These are phyloP conservation scores for Phascolomyces articulosus DNA, from an alignment of 371 early-diverging fungal genomes.

Conservation along the genomic window DNA sequence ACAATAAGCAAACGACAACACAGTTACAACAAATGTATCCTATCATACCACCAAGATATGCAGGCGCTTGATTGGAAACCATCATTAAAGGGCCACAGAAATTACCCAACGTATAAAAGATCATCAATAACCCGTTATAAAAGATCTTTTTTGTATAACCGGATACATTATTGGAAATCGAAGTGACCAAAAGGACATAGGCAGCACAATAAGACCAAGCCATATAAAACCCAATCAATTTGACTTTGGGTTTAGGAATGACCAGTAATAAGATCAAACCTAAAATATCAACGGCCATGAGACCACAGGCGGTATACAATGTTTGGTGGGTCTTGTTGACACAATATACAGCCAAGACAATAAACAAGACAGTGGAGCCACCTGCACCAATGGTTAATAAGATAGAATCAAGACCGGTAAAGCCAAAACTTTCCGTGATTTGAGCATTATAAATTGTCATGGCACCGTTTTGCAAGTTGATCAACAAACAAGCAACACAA, in stretches of 20 bases:
- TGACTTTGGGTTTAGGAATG: conserved; percentile 28
- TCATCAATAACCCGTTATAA: conserved; percentile 29
- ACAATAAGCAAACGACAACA: conserved; percentile 13
- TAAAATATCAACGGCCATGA: conserved; percentile 32
- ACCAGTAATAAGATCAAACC: conserved; percentile 35
- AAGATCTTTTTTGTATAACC: conserved; percentile 35
- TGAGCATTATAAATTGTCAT: conserved; percentile 36
- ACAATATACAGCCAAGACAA: conserved; percentile 20
- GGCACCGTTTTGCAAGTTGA: conserved; percentile 42
- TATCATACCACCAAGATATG: conserved; percentile 20
- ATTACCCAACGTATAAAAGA: conserved; percentile 25
- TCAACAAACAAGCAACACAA: conserved; percentile 28
- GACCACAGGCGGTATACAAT: conserved; percentile 24
- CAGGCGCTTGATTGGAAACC: conserved; percentile 17
- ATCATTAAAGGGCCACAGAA: conserved; percentile 25
- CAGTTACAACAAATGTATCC: conserved; percentile 18
- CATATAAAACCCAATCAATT: conserved; percentile 35
- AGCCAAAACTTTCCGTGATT: conserved; percentile 36
- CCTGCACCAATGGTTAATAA: conserved; percentile 32
- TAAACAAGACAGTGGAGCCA: conserved; percentile 32
- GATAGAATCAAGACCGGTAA: conserved; percentile 29
- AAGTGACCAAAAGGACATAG: conserved; percentile 32
- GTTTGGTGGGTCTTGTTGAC: conserved; percentile 27
- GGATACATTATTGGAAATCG: conserved; percentile 23
- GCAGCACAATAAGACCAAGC: conserved; percentile 28